Conservation (phyloP, 306 rosid species). For the Cucumis cinereus region DNA sequence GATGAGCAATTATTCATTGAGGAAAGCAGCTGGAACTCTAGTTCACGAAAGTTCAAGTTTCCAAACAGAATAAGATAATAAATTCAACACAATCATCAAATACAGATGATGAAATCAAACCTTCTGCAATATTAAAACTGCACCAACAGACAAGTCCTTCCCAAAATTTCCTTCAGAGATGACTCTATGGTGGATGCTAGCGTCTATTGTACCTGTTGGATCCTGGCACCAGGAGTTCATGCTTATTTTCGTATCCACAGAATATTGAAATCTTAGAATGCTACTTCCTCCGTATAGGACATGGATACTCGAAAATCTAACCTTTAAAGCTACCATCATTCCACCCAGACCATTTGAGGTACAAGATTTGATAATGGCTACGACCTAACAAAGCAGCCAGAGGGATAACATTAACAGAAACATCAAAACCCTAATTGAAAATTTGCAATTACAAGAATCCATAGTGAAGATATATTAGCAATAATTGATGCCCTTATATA, state of each 20-base stretch:
- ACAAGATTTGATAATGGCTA: conserved; percentile 56
- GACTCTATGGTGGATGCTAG: conserved; percentile 54
- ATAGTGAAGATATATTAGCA: neutral
- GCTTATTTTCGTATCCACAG: neutral
- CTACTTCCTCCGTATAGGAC: neutral
- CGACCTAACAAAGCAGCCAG: conserved; percentile 23
- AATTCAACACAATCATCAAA: neutral
- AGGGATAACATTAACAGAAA: neutral
- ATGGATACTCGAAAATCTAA: conserved; percentile 5
- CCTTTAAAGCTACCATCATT: conserved; percentile 59
- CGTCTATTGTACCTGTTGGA: conserved; percentile 47
- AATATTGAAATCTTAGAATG: neutral
- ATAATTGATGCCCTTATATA: neutral
- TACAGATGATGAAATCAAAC: conserved; percentile 12
- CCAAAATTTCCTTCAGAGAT: conserved; percentile 27
- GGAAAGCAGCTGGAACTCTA: neutral
- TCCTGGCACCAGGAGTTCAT: conserved; percentile 44
- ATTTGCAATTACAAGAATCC: neutral
- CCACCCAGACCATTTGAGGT: conserved; percentile 65
- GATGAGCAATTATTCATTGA: neutral
- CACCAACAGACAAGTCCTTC: conserved; percentile 49
- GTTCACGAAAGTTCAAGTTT: neutral
- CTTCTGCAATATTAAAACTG: conserved; percentile 58
- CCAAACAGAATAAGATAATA: neutral
- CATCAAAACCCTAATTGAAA: neutral